phyloP scores from a whole-genome alignment of 768 basidiomycete genomes.

The Suillus ampliporus region DNA sequence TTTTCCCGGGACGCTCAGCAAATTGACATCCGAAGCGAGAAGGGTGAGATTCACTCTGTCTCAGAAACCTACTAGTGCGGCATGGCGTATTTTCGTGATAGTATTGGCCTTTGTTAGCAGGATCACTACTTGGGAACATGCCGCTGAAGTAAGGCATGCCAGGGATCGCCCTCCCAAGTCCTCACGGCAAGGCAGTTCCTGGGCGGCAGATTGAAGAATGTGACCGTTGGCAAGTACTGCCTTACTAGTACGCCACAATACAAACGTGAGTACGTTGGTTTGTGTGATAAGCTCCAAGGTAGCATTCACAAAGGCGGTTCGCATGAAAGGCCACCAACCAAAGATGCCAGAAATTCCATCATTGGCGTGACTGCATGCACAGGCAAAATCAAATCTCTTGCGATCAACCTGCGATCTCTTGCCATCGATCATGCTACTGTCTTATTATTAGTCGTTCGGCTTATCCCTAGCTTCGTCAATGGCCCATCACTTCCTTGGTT shows the following conservation, averaged over 20 bases:
- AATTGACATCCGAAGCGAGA: neutral
- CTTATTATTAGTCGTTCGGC: slow-evolving; percentile 4
- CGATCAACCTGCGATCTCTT: neutral
- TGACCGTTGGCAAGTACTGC: slow-evolving; percentile 7
- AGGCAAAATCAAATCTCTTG: neutral
- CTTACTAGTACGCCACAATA: neutral
- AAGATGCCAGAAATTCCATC: neutral
- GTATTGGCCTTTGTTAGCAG: neutral
- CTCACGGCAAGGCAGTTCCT: slow-evolving; percentile 6
- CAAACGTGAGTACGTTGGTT: neutral
- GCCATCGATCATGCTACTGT: neutral
- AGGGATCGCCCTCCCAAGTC: neutral
- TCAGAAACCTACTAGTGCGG: neutral
- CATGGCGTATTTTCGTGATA: neutral
- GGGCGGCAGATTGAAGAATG: slow-evolving; percentile 6
- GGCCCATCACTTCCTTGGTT: neutral
- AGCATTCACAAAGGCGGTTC: neutral
- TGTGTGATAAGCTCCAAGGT: neutral
- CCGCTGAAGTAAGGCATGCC: neutral
- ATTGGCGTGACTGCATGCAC: neutral
- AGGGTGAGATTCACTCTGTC: neutral
- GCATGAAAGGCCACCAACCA: neutral
- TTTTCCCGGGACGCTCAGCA: slow-evolving; percentile 4
- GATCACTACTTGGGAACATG: slow-evolving; percentile 4
- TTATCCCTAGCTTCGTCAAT: neutral